Base-by-base conservation (phyloP, 805 yeast genomes). In the Wickerhamiella nectarea region DNA sequence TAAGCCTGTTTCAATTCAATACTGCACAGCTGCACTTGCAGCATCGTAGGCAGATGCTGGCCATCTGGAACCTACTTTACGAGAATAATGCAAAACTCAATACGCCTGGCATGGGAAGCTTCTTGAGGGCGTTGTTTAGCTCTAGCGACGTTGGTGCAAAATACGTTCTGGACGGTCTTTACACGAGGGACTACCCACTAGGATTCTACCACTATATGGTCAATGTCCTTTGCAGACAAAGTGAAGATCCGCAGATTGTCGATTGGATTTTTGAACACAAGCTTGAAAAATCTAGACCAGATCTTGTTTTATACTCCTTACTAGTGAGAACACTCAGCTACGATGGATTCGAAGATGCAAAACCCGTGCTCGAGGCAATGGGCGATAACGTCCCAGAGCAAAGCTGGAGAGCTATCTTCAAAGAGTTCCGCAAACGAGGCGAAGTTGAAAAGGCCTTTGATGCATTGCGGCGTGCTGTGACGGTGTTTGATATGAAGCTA, bases 381-480 rank as follows among this genome's bases (percentile, higher is more conserved):
- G 34, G 48, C 3, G 44, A 53, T 3, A 41, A 44, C 9, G 56
- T 56, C 2, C 33, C 53, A 11, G 50, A 49, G 28, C 50, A 51
- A 1, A 48, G 48, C 6, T 53, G 52, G 57, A 36, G 43, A 44
- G 40, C 42, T 10, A 36, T 59, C 3, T 52, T 58, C 42, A 52
- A 52, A 25, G 52, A 54, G 20, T 59, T 59, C 33, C 45, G 62
- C 3, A 36, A 49, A 6, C 35, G 48, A 17, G 59, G 59, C 7
- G 47, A 50, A 10, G 55, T 54, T 4, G 53, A 43, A 15, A 55
- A 56, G 36, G 57, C 60, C 47, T 44, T 37, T 21, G 57, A 56
- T 9, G 48, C 55, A 2, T 29, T 58, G 8, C n/a, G 38, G 10
- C 38, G 48, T 14, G 44, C 52, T 11, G 36, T 51, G 12, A 15